Evolutionary conservation across 2,329 filamentous ascomycete species (phyloP), one percentile per base, ranked within the genome.

Genomic region (Aureobasidium sp.): DNA sequence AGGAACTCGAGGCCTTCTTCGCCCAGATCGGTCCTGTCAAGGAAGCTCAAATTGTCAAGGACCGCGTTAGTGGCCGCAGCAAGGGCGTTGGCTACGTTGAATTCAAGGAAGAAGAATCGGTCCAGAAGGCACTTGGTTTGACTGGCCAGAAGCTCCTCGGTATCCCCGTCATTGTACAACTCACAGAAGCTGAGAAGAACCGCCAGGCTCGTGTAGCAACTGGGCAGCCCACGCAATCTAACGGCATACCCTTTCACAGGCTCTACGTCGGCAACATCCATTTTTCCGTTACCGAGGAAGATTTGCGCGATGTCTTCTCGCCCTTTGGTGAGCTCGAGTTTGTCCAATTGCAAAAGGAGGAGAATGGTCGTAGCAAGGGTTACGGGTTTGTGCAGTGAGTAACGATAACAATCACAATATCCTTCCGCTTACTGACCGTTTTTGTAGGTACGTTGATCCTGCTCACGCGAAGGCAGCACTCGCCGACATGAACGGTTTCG

Each of bases 21-120:
- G 91, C 96, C 74, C 92, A 93, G 76, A 89, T 94, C 69, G 94
- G 94, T 65, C 87, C 90, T 42, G 94, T 99, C 61, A 95, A 94
- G 69, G 94, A 97, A 75, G 94, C 94, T 55, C 94, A 97, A 79
- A 99, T 99, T 71, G 94, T 99, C 59, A 97, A 97, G 77, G 94
- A 99, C 70, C 85, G 94, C 65, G 92, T 99, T 65, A 97, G 91
- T 77, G 90, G 91, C 69, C 90, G 94, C 77, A 97, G 92, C 65
- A 99, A 99, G 82, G 94, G 94, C 77, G 94, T 99, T 76, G 94
- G 95, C 74, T 99, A 99, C 73, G 95, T 99, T 80, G 94, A 99
- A 81, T 99, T 99, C 78, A 95, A 92, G 75, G 86, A 90, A 72
- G 93, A 97, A 83, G 91, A 95, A 70, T 95, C 92, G 68, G 93